Percentiles rank a stretch among this genome's conserved stretches.
Evolutionary conservation across 495 filamentous ascomycete species (phyloP).

Genomic region (Echria macrotheca): DNA sequence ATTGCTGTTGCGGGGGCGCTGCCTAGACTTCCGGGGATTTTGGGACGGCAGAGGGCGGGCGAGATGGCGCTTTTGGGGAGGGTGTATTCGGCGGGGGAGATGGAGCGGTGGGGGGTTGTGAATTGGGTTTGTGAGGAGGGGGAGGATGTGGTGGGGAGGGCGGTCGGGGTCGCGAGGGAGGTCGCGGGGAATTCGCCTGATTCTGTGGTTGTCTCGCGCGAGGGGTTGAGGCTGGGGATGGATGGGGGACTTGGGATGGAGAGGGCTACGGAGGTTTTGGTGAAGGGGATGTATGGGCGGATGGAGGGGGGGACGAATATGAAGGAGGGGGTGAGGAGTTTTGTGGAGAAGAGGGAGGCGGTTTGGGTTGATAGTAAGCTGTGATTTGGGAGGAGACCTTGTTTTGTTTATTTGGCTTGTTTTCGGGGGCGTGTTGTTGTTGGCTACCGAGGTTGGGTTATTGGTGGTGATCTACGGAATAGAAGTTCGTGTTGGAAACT

Average conservation of each 20-base stretch:
- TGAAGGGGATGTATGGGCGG: conserved; percentile 51
- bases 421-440: neutral
- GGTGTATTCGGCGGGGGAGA: conserved; percentile 55
- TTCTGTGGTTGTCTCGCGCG: conserved; percentile 61
- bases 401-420: too few species aligned
- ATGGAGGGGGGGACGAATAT: conserved; percentile 68
- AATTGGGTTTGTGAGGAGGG: conserved; percentile 55
- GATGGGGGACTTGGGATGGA: conserved; percentile 60
- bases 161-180: conserved; percentile 47
- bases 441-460: too few species aligned
- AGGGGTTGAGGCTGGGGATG: conserved; percentile 59
- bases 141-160: conserved; percentile 45
- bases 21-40: conserved; percentile 61
- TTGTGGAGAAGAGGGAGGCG: conserved; percentile 72
- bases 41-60: conserved; percentile 64
- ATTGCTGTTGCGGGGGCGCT: conserved; percentile 69
- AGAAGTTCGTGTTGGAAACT: too few species aligned
- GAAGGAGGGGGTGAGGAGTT: conserved; percentile 69
- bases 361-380: conserved; percentile 71
- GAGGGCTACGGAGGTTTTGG: conserved; percentile 53
- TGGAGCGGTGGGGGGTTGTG: conserved; percentile 65
- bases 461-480: too few species aligned
- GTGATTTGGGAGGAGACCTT: conserved; percentile 33
- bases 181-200: conserved; percentile 66
- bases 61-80: conserved; percentile 72